A percentile compares a stretch with the other conserved stretches of the same genome.
Conservation (phyloP, 306 rosid genomes). For the Cicer yamashitae region DNA sequence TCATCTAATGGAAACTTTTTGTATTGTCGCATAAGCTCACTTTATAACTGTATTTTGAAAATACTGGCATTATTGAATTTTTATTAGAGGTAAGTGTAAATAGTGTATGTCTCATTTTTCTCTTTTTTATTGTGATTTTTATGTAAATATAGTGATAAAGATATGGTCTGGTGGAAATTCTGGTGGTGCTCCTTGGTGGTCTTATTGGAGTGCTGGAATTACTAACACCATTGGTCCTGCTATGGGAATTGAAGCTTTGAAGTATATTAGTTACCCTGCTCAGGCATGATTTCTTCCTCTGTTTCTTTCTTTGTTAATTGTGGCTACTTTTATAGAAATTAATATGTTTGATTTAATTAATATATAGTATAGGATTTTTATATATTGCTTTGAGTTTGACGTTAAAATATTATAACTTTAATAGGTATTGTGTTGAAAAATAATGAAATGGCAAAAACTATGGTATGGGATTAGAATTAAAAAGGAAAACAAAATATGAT, state of each 20-base stretch:
- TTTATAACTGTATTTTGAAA: no score
- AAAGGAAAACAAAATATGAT: background rate
- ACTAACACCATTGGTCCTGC: constrained; percentile 99
- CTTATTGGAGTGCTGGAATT: constrained; percentile 96
- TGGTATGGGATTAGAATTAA: background rate
- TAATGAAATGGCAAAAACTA: background rate
- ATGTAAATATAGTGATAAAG: constrained; percentile 69
- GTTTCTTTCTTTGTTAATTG: background rate
- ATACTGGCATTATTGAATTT: no score
- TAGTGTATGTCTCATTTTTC: no score
- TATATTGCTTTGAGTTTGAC: background rate
- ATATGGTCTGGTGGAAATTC: constrained; percentile 68
- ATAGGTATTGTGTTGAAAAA: constrained; percentile 7
- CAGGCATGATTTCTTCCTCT: constrained; percentile 61
- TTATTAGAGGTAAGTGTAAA: no score
- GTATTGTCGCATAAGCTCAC: no score
- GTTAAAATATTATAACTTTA: background rate
- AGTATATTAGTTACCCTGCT: constrained; percentile 97
- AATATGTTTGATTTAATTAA: background rate
- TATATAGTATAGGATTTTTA: background rate
- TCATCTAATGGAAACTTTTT: no score
- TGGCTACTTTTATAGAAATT: background rate
- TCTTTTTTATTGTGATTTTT: constrained; percentile 16
- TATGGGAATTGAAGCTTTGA: constrained; percentile 98
- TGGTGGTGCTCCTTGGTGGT: constrained; percentile 91